Percentiles rank a stretch among this genome's conserved stretches.
phyloP scores from a whole-genome alignment of 1,284 basidiomycete genomes.

The Macrocystidia cucumis region DNA sequence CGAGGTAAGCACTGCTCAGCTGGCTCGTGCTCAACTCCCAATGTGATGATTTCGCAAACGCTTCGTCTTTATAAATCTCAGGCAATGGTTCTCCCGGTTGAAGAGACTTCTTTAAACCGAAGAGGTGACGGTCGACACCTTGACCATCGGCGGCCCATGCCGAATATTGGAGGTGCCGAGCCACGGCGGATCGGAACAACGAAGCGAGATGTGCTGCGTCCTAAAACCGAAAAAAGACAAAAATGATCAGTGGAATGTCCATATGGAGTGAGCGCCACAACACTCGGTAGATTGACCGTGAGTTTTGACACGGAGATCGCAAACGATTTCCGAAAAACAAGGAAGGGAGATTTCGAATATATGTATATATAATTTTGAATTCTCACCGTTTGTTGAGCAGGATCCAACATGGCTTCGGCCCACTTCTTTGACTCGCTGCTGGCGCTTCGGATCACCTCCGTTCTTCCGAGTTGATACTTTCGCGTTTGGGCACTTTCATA shows the following conservation, averaged over 20 bases:
- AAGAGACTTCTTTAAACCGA: conserved; percentile 85
- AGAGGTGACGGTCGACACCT: conserved; percentile 94
- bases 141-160: conserved; percentile 90
- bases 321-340: too few species aligned
- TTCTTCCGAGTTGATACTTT: conserved; percentile 87
- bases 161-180: conserved; percentile 84
- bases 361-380: too few species aligned
- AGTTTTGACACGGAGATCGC: too few species aligned
- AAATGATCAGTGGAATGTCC: neutral
- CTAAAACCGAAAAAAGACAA: too few species aligned
- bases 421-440: conserved; percentile 83
- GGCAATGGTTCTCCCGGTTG: conserved; percentile 73
- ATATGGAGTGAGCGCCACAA: neutral
- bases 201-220: conserved; percentile 44
- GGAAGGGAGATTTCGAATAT: conserved; percentile 1
- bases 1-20: conserved; percentile 76
- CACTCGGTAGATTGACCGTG: too few species aligned
- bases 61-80: conserved; percentile 72
- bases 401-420: conserved; percentile 82
- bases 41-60: conserved; percentile 66
- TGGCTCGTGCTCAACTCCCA: conserved; percentile 95
- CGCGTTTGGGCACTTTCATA: conserved; percentile 96
- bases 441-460: conserved; percentile 89
- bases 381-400: conserved; percentile 33
- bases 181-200: conserved; percentile 74